Conservation (phyloP, 495 filamentous ascomycete species). For the Chaetomium cochliodes region DNA sequence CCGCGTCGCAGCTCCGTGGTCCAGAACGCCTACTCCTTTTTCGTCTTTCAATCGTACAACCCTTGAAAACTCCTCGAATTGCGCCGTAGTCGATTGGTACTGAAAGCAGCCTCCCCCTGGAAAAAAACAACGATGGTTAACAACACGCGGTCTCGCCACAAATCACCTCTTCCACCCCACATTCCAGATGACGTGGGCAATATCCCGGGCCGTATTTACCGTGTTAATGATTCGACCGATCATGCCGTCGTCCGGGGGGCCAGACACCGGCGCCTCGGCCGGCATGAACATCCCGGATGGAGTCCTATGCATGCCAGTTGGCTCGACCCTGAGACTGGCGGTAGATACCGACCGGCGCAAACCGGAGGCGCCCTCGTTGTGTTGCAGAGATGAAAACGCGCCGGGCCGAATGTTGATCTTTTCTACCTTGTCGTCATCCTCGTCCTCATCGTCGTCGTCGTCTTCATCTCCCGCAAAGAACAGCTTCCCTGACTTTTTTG, state of each 20-base stretch:
- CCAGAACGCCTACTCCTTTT: constrained; percentile 13
- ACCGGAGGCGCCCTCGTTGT: constrained; percentile 23
- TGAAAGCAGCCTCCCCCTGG: constrained; percentile 37
- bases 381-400: constrained; percentile 12
- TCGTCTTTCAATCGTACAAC: constrained; percentile 35
- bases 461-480: constrained; percentile 52
- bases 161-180: constrained; percentile 83
- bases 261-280: constrained; percentile 66
- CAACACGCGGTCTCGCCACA: constrained; percentile 31
- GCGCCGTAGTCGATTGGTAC: constrained; percentile 33
- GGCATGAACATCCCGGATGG: constrained; percentile 86
- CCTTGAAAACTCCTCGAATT: constrained; percentile 29
- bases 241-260: constrained; percentile 54
- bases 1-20: constrained; percentile 1
- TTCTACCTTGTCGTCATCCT: constrained; percentile 59
- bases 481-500: constrained; percentile 67
- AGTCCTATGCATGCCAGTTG: constrained; percentile 63
- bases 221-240: constrained; percentile 86
- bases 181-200: constrained; percentile 96
- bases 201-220: constrained; percentile 94
- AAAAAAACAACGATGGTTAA: constrained; percentile 40
- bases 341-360: constrained; percentile 40
- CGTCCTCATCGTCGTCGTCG: constrained; percentile 53
- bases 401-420: constrained; percentile 50
- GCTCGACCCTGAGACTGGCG: constrained; percentile 41